Percentiles rank a stretch among this genome's conserved stretches.
These are phyloP conservation scores for Lachancea fermentati DNA, from an alignment of 805 yeast genomes.

Conservation along the genomic window DNA sequence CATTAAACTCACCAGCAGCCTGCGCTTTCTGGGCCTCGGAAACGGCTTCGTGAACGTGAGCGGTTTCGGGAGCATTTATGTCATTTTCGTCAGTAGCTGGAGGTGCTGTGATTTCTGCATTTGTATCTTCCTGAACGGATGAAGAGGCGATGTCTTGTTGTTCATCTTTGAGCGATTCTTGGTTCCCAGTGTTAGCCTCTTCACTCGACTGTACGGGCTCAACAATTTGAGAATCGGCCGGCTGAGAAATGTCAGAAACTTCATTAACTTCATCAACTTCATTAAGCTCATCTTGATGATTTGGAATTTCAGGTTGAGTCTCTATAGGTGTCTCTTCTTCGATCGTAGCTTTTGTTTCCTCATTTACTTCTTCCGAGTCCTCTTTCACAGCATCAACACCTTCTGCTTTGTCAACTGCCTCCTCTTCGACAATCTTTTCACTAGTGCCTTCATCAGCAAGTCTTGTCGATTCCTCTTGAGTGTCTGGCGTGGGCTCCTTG, in stretches of 20 bases:
- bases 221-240: too few relatives aligned
- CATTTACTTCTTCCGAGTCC: neutral
- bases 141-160: constrained; percentile 2
- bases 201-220: too few relatives aligned
- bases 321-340: neutral
- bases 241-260: too few relatives aligned
- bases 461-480: neutral
- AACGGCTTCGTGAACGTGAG: neutral
- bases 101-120: constrained; percentile 1
- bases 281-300: too few relatives aligned
- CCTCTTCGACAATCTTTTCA: too few relatives aligned
- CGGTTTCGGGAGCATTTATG: constrained; percentile 1
- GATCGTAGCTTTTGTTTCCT: neutral
- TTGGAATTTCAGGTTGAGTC: neutral
- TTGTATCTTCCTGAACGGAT: constrained; percentile 6
- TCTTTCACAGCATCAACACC: constrained; percentile 3
- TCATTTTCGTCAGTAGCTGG: neutral
- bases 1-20: constrained; percentile 7
- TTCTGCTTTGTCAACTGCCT: neutral
- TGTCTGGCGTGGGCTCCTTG: too few relatives aligned
- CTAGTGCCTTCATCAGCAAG: neutral
- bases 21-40: constrained; percentile 1
- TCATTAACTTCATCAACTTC: too few relatives aligned
- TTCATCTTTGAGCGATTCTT: neutral
- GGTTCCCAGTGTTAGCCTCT: neutral